phyloP scores from a whole-genome alignment of 2,329 filamentous ascomycete genomes.

The Botrytis galanthina region DNA sequence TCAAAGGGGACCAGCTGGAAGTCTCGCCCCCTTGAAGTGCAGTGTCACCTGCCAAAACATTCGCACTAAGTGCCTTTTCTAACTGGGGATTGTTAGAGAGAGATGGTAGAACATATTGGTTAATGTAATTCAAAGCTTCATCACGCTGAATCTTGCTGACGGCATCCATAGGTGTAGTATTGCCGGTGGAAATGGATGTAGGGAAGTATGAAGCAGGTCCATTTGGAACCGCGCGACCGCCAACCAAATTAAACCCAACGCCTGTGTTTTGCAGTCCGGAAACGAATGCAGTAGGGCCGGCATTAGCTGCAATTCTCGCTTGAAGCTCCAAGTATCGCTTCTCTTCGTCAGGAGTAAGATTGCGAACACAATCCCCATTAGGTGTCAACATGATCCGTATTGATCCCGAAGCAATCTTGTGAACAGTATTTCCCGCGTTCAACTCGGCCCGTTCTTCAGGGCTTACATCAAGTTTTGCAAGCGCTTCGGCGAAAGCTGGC shows the following conservation, averaged over 20 bases:
- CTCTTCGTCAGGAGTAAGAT: slow-evolving; percentile 67
- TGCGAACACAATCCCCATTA: slow-evolving; percentile 72
- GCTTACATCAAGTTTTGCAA: slow-evolving; percentile 48
- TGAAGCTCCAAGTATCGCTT: slow-evolving; percentile 69
- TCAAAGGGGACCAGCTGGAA: slow-evolving; percentile 31
- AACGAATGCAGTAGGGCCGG: slow-evolving; percentile 55
- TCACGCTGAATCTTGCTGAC: slow-evolving; percentile 65
- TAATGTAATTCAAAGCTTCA: slow-evolving; percentile 66
- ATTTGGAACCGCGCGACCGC: slow-evolving; percentile 63
- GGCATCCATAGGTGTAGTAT: slow-evolving; percentile 50
- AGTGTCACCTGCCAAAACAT: slow-evolving; percentile 35
- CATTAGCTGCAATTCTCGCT: slow-evolving; percentile 51
- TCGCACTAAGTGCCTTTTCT: slow-evolving; percentile 39
- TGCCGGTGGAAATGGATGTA: slow-evolving; percentile 34
- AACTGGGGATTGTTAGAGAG: slow-evolving; percentile 39
- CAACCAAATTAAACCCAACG: slow-evolving; percentile 60
- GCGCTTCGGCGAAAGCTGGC: slow-evolving; percentile 28
- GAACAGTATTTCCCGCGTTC: slow-evolving; percentile 56
- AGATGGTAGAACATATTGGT: slow-evolving; percentile 62
- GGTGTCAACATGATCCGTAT: slow-evolving; percentile 70
- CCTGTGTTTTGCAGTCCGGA: slow-evolving; percentile 54
- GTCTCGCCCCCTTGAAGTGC: slow-evolving; percentile 31
- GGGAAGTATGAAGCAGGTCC: slow-evolving; percentile 63
- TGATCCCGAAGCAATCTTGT: slow-evolving; percentile 60
- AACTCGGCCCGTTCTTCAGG: slow-evolving; percentile 56